These are phyloP conservation scores for Fusarium clavum DNA, from an alignment of 2,329 filamentous ascomycete genomes.

Conservation along the genomic window DNA sequence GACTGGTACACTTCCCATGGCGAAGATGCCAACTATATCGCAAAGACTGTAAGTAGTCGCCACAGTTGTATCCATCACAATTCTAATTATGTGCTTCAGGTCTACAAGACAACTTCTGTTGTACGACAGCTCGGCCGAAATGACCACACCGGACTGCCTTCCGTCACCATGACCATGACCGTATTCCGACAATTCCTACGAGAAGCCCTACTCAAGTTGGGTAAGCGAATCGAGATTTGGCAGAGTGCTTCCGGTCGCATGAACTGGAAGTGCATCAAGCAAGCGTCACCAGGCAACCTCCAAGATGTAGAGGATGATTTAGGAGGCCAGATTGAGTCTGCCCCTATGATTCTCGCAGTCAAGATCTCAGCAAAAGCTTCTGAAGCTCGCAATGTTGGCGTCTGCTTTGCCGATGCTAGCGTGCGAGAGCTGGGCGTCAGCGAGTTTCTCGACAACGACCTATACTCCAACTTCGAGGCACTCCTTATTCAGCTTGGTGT, in stretches of 20 bases:
- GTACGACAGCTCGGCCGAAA: constrained; percentile 88
- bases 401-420: constrained; percentile 97
- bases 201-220: constrained; percentile 90
- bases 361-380: constrained; percentile 90
- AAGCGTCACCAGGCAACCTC: constrained; percentile 94
- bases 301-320: constrained; percentile 98
- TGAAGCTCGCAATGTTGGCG: constrained; percentile 87
- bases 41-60: constrained; percentile 69
- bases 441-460: constrained; percentile 98
- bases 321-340: constrained; percentile 84
- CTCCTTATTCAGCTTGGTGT: constrained; percentile 96
- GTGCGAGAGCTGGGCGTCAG: constrained; percentile 95
- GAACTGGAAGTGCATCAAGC: constrained; percentile 92
- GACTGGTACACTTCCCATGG: constrained; percentile 98
- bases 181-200: constrained; percentile 96
- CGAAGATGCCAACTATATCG: constrained; percentile 85
- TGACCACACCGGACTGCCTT: constrained; percentile 86
- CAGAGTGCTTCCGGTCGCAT: constrained; percentile 79
- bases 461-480: constrained; percentile 98
- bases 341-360: constrained; percentile 94
- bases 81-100: constrained; percentile 58
- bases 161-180: constrained; percentile 94
- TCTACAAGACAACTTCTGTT: constrained; percentile 98
- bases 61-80: background rate
- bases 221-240: constrained; percentile 93